Conservation (phyloP, 257 asterid genomes). For the Osmanthus fragrans region DNA sequence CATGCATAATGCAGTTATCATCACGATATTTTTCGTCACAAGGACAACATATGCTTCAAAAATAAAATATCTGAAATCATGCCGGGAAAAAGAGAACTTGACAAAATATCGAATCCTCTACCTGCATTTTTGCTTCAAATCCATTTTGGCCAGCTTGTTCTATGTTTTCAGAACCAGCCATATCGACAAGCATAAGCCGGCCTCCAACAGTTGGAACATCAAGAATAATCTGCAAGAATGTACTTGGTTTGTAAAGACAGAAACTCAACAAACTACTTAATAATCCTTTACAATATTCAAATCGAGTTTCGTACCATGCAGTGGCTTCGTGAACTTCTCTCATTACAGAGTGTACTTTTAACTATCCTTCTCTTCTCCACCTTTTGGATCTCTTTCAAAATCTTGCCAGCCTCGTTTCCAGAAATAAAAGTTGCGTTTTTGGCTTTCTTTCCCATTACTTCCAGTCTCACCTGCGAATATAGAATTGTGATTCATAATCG, state of each 20-base stretch:
- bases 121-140: slow-evolving; percentile 96
- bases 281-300: background rate
- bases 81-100: background rate
- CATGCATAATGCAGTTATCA: slow-evolving; percentile 14
- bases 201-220: slow-evolving; percentile 99
- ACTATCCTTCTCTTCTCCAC: slow-evolving; percentile 94
- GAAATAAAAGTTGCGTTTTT: slow-evolving; percentile 85
- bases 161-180: slow-evolving; percentile 99
- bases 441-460: slow-evolving; percentile 93
- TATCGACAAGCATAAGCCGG: slow-evolving; percentile 90
- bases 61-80: background rate
- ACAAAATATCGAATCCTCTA: background rate
- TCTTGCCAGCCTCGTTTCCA: slow-evolving; percentile 88
- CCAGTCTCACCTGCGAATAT: slow-evolving; percentile 62
- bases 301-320: slow-evolving; percentile 63
- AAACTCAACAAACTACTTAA: background rate
- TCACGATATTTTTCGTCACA: background rate
- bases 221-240: slow-evolving; percentile 59
- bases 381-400: slow-evolving; percentile 86
- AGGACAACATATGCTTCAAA: background rate
- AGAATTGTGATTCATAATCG: background rate
- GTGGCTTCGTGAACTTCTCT: slow-evolving; percentile 94
- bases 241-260: background rate
- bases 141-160: slow-evolving; percentile 98
- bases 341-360: slow-evolving; percentile 87